phyloP scores from a whole-genome alignment of 2,329 filamentous ascomycete species.

The Daldinia sp. region DNA sequence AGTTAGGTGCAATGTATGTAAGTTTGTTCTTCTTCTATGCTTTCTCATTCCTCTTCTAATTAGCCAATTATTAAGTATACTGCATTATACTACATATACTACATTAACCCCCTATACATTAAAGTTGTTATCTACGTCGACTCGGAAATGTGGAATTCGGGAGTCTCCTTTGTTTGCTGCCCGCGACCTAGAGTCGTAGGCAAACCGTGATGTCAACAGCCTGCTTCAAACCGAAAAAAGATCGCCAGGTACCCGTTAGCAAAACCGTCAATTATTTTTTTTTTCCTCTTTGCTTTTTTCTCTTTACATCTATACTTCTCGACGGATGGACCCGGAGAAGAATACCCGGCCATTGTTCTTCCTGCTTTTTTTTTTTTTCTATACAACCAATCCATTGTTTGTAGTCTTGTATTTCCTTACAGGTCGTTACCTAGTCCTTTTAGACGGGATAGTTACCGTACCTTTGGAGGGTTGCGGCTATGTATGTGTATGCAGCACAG shows the following conservation, averaged over 20 bases:
- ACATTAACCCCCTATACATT: not conserved
- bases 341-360: not conserved
- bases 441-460: constrained; percentile 22
- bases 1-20: not conserved
- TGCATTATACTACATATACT: not conserved
- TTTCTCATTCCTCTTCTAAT: not conserved
- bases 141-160: not conserved
- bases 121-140: not conserved
- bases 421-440: not conserved
- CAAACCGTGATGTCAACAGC: constrained; percentile 5
- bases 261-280: not conserved
- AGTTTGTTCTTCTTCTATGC: not conserved
- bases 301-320: not conserved
- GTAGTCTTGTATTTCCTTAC: constrained; percentile 2
- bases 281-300: not conserved
- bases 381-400: not conserved
- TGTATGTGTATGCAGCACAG: constrained; percentile 30
- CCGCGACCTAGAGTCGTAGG: not conserved
- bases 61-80: not conserved
- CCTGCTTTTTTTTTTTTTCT: not conserved
- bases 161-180: constrained; percentile 8
- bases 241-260: not conserved
- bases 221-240: constrained; percentile 3
- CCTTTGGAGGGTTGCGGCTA: constrained; percentile 37
- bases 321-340: not conserved